phyloP scores from a whole-genome alignment of 1,284 basidiomycete species.

The Anthracocystis walkeri region DNA sequence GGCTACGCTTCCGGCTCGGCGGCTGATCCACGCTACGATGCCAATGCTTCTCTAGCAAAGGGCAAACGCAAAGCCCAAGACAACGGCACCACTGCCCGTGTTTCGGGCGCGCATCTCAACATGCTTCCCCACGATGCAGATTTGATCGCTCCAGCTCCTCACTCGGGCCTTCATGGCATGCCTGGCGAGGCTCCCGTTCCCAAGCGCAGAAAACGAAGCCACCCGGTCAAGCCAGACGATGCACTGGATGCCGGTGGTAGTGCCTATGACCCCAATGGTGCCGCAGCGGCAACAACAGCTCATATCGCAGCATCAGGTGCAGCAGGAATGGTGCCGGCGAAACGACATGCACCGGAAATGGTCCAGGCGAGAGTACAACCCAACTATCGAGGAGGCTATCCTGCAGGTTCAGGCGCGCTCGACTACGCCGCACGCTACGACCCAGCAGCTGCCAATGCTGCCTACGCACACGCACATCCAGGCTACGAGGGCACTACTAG shows the following conservation, averaged over 20 bases:
- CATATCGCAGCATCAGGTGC: conserved; percentile 33
- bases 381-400: conserved; percentile 55
- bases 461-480: conserved; percentile 27
- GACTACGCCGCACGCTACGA: conserved; percentile 47
- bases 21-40: conserved; percentile 32
- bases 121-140: conserved; percentile 53
- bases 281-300: conserved; percentile 18
- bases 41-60: conserved; percentile 30
- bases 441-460: conserved; percentile 30
- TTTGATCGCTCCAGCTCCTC: conserved; percentile 45
- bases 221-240: conserved; percentile 38
- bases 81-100: conserved; percentile 8
- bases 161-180: conserved; percentile 8
- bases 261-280: conserved; percentile 19
- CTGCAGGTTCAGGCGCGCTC: conserved; percentile 40
- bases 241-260: conserved; percentile 8
- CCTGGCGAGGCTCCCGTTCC: conserved; percentile 19
- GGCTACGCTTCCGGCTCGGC: conserved; percentile 18
- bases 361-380: conserved; percentile 29
- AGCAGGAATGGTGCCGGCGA: conserved; percentile 22
- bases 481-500: conserved; percentile 50
- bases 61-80: conserved; percentile 54
- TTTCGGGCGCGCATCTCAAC: conserved; percentile 26
- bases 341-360: conserved; percentile 39
- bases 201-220: conserved; percentile 49